Evolutionary conservation across 2,329 filamentous ascomycete genomes (phyloP).

Genomic region (Gnomoniopsis sp.): DNA sequence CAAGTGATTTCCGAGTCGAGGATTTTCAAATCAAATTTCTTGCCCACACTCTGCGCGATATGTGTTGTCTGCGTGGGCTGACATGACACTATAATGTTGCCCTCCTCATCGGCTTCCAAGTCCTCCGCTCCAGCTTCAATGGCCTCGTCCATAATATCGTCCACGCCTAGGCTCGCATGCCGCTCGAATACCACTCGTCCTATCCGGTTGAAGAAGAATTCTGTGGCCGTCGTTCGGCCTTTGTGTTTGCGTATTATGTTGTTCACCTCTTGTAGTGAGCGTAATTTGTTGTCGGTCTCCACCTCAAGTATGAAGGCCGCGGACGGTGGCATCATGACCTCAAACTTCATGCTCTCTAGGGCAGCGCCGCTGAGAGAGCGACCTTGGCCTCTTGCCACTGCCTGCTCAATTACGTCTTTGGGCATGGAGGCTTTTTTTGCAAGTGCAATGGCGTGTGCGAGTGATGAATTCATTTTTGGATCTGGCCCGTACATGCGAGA

Average conservation of each 20-base stretch:
- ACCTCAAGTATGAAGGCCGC: constrained; percentile 80
- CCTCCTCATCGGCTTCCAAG: constrained; percentile 64
- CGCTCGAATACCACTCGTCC: constrained; percentile 70
- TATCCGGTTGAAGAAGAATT: constrained; percentile 80
- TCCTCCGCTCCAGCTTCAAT: constrained; percentile 82
- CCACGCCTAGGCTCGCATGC: constrained; percentile 52
- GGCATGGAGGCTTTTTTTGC: constrained; percentile 85
- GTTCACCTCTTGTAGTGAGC: constrained; percentile 71
- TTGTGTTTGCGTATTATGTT: constrained; percentile 67
- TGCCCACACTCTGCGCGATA: constrained; percentile 61
- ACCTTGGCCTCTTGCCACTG: constrained; percentile 86
- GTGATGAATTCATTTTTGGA: constrained; percentile 68
- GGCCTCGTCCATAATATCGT: constrained; percentile 74
- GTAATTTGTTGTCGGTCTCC: constrained; percentile 77
- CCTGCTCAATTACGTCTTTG: constrained; percentile 78
- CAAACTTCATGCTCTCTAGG: constrained; percentile 75
- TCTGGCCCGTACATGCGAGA: constrained; percentile 77
- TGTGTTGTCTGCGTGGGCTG: constrained; percentile 62
- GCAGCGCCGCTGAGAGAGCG: constrained; percentile 69
- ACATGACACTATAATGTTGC: constrained; percentile 67
- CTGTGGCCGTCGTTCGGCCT: constrained; percentile 68
- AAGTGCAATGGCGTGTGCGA: constrained; percentile 67
- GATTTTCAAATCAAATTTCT: constrained; percentile 63
- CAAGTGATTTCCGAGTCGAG: constrained; percentile 79
- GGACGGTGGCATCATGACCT: constrained; percentile 74